phyloP scores from a whole-genome alignment of 768 basidiomycete genomes.

The Suillus ampliporus region DNA sequence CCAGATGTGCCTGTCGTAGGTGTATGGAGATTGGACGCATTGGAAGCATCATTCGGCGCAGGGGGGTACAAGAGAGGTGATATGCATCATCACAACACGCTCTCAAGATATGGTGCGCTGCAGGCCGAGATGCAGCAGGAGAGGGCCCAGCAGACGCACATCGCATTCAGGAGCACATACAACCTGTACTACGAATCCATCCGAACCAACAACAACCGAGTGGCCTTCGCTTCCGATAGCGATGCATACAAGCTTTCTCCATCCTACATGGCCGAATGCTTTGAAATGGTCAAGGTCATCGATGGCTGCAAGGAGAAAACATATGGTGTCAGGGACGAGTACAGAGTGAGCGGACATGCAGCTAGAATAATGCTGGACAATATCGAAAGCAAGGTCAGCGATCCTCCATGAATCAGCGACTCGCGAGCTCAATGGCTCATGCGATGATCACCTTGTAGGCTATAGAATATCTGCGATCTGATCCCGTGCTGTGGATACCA shows the following conservation, averaged over 20 bases:
- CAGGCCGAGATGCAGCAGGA: slow-evolving; percentile 24
- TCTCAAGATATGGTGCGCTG: slow-evolving; percentile 17
- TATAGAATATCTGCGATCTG: slow-evolving; percentile 1
- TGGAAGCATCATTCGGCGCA: slow-evolving; percentile 16
- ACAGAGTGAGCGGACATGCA: slow-evolving; percentile 16
- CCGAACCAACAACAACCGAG: slow-evolving; percentile 7
- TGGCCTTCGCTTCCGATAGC: slow-evolving; percentile 3
- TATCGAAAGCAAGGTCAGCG: slow-evolving; percentile 7
- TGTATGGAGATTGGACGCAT: slow-evolving; percentile 11
- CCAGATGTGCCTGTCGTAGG: neutral
- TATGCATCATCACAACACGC: slow-evolving; percentile 16
- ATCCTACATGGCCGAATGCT: slow-evolving; percentile 10
- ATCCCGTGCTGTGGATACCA: slow-evolving; percentile 16
- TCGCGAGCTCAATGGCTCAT: neutral
- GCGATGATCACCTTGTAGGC: neutral
- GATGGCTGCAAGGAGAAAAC: slow-evolving; percentile 11
- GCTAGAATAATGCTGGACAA: neutral
- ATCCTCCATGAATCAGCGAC: neutral
- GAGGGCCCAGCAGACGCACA: slow-evolving; percentile 9
- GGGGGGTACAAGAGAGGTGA: slow-evolving; percentile 13
- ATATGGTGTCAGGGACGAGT: slow-evolving; percentile 19
- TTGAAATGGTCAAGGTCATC: slow-evolving; percentile 6
- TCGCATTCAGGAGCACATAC: slow-evolving; percentile 21
- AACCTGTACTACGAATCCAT: slow-evolving; percentile 22
- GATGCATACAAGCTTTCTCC: slow-evolving; percentile 15